A percentile compares a stretch with the other conserved stretches of the same genome.
These are phyloP conservation scores for Cryptococcus sp. DNA, from an alignment of 1,284 basidiomycete genomes.

Conservation along the genomic window DNA sequence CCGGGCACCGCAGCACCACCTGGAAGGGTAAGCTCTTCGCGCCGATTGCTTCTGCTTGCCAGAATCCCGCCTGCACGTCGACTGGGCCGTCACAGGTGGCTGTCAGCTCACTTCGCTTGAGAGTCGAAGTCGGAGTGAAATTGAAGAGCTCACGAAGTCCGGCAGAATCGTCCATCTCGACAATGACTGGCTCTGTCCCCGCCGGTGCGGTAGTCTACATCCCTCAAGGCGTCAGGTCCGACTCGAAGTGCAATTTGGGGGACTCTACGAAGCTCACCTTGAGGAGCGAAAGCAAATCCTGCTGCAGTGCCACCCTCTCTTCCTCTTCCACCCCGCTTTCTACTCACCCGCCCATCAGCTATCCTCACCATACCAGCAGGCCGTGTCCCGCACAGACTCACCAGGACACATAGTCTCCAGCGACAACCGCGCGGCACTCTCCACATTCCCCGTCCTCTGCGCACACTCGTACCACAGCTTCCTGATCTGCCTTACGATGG, in stretches of 20 bases:
- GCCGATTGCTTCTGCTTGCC: conserved; percentile 61
- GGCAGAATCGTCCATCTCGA: conserved; percentile 62
- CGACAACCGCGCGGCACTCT: conserved; percentile 66
- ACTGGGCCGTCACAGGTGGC: conserved; percentile 53
- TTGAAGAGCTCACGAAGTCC: conserved; percentile 58
- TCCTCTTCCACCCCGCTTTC: conserved; percentile 29
- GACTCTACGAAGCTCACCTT: conserved; percentile 53
- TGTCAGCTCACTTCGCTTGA: background rate
- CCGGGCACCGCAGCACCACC: conserved; percentile 52
- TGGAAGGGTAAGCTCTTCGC: conserved; percentile 68
- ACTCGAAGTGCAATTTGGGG: background rate
- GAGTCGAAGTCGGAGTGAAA: background rate
- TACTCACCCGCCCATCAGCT: background rate
- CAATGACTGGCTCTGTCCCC: conserved; percentile 57
- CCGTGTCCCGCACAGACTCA: conserved; percentile 49
- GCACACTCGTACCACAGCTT: conserved; percentile 75
- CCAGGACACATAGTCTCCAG: conserved; percentile 77
- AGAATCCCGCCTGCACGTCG: conserved; percentile 64
- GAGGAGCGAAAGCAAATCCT: conserved; percentile 66
- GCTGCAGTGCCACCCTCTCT: conserved; percentile 49
- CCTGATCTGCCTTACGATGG: conserved; percentile 67
- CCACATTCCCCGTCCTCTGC: conserved; percentile 67
- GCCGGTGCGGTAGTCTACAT: conserved; percentile 63
- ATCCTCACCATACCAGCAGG: background rate
- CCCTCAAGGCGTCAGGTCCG: background rate